phyloP scores from a whole-genome alignment of 225 moss, liverwort and hornwort genomes.

The Bryoerythrophyllum caledonicum region DNA sequence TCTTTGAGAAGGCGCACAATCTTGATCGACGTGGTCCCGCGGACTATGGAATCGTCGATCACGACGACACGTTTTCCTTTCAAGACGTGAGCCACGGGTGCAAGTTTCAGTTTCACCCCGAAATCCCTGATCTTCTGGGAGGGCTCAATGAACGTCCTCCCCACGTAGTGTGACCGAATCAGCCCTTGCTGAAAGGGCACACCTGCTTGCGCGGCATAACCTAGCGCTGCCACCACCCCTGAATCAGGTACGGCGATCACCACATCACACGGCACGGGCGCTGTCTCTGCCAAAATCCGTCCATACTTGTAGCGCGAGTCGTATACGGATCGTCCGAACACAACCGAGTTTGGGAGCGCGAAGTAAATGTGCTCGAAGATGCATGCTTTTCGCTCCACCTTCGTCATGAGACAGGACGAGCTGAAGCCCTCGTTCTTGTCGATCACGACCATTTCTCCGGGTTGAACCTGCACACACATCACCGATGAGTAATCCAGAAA shows the following conservation, averaged over 20 bases:
- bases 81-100: constrained; percentile 70
- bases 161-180: constrained; percentile 82
- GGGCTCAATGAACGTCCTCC: constrained; percentile 85
- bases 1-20: constrained; percentile 85
- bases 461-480: constrained; percentile 36
- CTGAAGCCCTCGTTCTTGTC: constrained; percentile 67
- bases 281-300: constrained; percentile 61
- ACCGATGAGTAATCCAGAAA: not conserved
- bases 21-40: constrained; percentile 81
- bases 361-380: constrained; percentile 88
- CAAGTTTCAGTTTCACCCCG: constrained; percentile 87
- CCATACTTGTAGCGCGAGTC: constrained; percentile 70
- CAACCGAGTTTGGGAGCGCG: constrained; percentile 66
- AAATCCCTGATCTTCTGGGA: constrained; percentile 85
- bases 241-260: constrained; percentile 88
- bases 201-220: constrained; percentile 65
- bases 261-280: constrained; percentile 76
- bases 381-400: constrained; percentile 71
- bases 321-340: constrained; percentile 82
- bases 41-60: constrained; percentile 84
- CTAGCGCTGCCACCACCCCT: constrained; percentile 81
- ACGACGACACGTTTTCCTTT: constrained; percentile 79
- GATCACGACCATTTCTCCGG: constrained; percentile 81
- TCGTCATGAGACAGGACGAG: constrained; percentile 71
- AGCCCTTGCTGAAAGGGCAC: constrained; percentile 85